Percentiles rank a stretch among this genome's conserved stretches.
phyloP scores from a whole-genome alignment of 768 basidiomycete species.

The Suillus fuscotomentosus region DNA sequence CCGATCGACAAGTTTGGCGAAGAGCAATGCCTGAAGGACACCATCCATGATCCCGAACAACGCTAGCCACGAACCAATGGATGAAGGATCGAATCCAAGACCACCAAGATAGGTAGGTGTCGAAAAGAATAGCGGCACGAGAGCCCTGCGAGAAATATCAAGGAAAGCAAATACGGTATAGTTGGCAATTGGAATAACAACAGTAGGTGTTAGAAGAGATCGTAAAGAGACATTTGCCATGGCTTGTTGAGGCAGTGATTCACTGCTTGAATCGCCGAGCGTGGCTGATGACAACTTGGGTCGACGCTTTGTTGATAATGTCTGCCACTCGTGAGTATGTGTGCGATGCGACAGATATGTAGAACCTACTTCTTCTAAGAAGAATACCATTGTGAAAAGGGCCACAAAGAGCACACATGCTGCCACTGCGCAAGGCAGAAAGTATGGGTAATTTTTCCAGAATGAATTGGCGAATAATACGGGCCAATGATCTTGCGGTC shows the following conservation, averaged over 20 bases:
- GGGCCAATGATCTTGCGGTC: conserved; percentile 56
- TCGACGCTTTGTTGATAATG: background rate
- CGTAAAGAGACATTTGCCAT: conserved; percentile 29
- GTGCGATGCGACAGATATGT: no score
- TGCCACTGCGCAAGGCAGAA: conserved; percentile 34
- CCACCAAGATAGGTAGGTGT: conserved; percentile 44
- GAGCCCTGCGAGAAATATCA: conserved; percentile 37
- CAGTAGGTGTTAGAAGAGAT: conserved; percentile 28
- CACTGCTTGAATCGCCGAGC: background rate
- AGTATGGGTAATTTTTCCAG: conserved; percentile 36
- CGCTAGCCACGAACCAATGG: conserved; percentile 40
- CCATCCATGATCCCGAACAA: conserved; percentile 37
- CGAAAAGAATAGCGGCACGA: conserved; percentile 47
- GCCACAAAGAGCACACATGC: conserved; percentile 8
- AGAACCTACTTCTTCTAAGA: conserved; percentile 31
- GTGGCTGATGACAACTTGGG: background rate
- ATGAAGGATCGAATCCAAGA: conserved; percentile 37
- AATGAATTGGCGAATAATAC: conserved; percentile 39
- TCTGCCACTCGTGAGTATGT: background rate
- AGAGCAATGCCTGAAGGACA: conserved; percentile 38
- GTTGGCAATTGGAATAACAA: conserved; percentile 42
- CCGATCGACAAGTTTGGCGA: conserved; percentile 36
- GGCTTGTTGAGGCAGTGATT: background rate
- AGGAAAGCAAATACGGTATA: conserved; percentile 42
- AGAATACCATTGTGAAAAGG: conserved; percentile 16